These are phyloP conservation scores for Metschnikowia koreensis DNA, from an alignment of 805 yeast species.

Conservation along the genomic window DNA sequence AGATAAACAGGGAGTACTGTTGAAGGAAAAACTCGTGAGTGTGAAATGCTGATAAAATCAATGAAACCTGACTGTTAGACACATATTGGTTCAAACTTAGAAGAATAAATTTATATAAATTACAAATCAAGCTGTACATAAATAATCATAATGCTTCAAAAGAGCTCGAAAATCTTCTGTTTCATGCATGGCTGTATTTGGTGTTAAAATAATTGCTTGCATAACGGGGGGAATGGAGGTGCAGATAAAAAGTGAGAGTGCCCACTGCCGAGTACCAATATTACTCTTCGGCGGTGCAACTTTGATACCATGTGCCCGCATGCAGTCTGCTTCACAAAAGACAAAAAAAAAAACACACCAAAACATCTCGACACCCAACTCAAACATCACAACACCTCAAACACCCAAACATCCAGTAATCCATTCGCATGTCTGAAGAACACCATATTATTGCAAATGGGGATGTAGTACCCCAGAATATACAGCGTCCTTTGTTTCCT, in stretches of 20 bases:
- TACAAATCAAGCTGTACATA: too few species aligned
- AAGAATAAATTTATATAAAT: too few species aligned
- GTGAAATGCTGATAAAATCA: slow-evolving; percentile 10
- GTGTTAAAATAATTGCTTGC: too few species aligned
- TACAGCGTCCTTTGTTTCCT: slow-evolving; percentile 4
- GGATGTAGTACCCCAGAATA: slow-evolving; percentile 7
- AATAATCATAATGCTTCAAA: too few species aligned
- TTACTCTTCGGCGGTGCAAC: neutral
- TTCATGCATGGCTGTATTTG: too few species aligned
- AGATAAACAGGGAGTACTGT: slow-evolving; percentile 5
- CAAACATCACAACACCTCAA: slow-evolving; percentile 9
- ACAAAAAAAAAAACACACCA: neutral
- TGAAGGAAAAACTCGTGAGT: slow-evolving; percentile 13
- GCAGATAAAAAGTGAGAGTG: neutral
- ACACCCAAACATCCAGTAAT: slow-evolving; percentile 13
- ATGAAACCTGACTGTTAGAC: neutral
- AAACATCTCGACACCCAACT: slow-evolving; percentile 6
- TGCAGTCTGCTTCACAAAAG: neutral
- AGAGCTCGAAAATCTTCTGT: too few species aligned
- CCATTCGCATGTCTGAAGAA: slow-evolving; percentile 6
- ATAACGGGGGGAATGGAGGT: neutral
- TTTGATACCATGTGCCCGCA: neutral
- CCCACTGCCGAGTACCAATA: neutral
- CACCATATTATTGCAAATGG: slow-evolving; percentile 4
- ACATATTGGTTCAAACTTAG: too few species aligned